Conservation (phyloP, 495 filamentous ascomycete species). For the Aspergillus coremiiformis region DNA sequence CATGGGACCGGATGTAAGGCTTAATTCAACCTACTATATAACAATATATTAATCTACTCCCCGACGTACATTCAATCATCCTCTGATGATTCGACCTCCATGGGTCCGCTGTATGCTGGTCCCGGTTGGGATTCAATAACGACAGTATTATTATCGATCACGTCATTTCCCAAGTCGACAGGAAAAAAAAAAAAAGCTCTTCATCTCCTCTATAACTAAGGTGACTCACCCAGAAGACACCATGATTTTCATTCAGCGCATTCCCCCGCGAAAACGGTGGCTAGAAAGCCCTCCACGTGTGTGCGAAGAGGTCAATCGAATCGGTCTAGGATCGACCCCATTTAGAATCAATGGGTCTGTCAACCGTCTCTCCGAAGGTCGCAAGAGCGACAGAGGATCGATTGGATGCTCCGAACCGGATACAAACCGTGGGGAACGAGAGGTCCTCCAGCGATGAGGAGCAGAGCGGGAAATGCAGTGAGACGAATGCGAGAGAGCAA, state of each 20-base stretch:
- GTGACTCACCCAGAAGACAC: neutral
- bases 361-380: neutral
- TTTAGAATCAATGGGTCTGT: neutral
- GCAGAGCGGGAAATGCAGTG: slow-evolving; percentile 11
- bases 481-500: slow-evolving; percentile 23
- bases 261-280: neutral
- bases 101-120: neutral
- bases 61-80: neutral
- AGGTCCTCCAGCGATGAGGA: slow-evolving; percentile 10
- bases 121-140: neutral
- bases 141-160: too few species aligned
- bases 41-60: too few species aligned
- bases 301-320: neutral
- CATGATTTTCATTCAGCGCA: neutral
- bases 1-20: neutral
- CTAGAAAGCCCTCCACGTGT: neutral
- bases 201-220: neutral
- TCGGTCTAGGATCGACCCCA: neutral
- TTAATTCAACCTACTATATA: neutral
- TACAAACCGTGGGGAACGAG: neutral
- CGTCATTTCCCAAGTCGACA: neutral
- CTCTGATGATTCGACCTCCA: too few species aligned
- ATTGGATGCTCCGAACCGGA: neutral
- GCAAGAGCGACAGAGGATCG: neutral
- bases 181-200: neutral